A percentile compares a stretch with the other conserved stretches of the same genome.
Evolutionary conservation across 768 basidiomycete species (phyloP).

Genomic region (Leccinellum luteum): DNA sequence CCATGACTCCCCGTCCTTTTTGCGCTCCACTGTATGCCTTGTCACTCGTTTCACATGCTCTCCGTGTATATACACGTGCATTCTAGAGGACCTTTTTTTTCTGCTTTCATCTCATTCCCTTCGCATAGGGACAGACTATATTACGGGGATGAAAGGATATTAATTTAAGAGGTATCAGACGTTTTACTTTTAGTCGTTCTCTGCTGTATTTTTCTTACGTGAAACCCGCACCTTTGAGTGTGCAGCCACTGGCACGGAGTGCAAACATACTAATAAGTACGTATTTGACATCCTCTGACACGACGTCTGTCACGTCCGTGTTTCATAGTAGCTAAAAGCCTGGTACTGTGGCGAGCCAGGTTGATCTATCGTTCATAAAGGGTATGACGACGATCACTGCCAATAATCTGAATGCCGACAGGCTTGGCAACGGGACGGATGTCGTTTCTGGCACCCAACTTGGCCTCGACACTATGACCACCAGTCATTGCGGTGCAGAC

Average conservation of each 20-base stretch:
- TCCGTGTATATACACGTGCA: slow-evolving; percentile 11
- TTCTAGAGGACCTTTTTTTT: slow-evolving; percentile 8
- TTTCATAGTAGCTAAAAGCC: not conserved
- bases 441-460: not conserved
- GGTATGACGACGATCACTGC: not conserved
- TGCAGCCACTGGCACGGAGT: not conserved
- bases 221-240: not conserved
- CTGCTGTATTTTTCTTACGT: not conserved
- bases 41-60: slow-evolving; percentile 11
- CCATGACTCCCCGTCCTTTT: slow-evolving; percentile 11
- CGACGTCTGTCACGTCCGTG: not conserved
- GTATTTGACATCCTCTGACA: not conserved
- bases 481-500: not conserved
- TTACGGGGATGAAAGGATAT: slow-evolving; percentile 2
- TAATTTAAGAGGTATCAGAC: not conserved
- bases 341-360: not conserved
- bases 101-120: not conserved
- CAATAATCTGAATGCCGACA: not conserved
- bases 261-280: not conserved
- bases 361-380: not conserved
- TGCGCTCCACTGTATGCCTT: not conserved
- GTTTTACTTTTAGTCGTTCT: not conserved
- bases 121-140: slow-evolving; percentile 1
- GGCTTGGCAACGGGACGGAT: not conserved
- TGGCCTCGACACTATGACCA: not conserved